phyloP scores from a whole-genome alignment of 2,329 filamentous ascomycete species.

The Neurospora crassa region DNA sequence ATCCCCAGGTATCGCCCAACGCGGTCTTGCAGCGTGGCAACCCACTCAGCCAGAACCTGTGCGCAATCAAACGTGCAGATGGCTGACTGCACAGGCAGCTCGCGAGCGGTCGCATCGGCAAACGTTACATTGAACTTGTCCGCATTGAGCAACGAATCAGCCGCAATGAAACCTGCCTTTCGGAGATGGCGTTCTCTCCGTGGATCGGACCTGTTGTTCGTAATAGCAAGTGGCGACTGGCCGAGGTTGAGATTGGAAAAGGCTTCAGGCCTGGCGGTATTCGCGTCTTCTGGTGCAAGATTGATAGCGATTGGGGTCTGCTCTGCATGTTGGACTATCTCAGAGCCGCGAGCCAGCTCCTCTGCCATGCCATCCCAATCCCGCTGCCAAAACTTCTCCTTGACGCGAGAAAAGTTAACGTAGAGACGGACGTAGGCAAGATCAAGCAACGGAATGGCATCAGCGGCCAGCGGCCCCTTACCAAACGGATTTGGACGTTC shows the following conservation, averaged over 20 bases:
- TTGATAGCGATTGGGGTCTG: conserved; percentile 44
- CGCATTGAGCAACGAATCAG: conserved; percentile 81
- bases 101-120: conserved; percentile 71
- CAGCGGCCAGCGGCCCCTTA: conserved; percentile 72
- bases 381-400: conserved; percentile 88
- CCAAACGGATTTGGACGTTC: conserved; percentile 80
- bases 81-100: conserved; percentile 81
- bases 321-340: conserved; percentile 65
- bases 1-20: conserved; percentile 85
- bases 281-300: conserved; percentile 33
- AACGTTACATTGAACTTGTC: conserved; percentile 80
- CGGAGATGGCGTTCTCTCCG: conserved; percentile 80
- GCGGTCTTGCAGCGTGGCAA: conserved; percentile 84
- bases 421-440: conserved; percentile 87
- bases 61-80: conserved; percentile 92
- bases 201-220: conserved; percentile 40
- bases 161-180: conserved; percentile 92
- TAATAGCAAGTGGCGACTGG: conserved; percentile 17
- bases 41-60: conserved; percentile 90
- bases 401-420: conserved; percentile 84
- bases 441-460: conserved; percentile 84
- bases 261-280: conserved; percentile 30
- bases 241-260: conserved; percentile 31
- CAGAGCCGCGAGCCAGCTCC: conserved; percentile 69
- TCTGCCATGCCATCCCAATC: conserved; percentile 90